Evolutionary conservation across 768 basidiomycete genomes (phyloP), one percentile per base, ranked within the genome.

Genomic region (Pisolithus microcarpus): DNA sequence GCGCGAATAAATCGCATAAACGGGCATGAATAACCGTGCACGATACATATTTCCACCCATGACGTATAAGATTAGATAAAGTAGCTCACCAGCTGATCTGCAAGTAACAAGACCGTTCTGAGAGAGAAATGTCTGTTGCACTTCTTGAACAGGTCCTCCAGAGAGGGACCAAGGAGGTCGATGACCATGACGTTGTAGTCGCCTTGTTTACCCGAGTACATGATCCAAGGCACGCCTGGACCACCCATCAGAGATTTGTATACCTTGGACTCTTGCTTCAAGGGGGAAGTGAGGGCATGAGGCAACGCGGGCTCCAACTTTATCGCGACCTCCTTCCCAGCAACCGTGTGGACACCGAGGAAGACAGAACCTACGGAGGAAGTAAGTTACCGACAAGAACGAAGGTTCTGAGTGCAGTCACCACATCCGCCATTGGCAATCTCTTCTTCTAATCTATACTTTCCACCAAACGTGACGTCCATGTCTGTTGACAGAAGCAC

Each of bases 181-280:
- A 97, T 92, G 63, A 98, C 90, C 78, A 99, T 89, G 60, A 97
- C 93, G 63, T 98, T 97, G 72, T 93, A 97, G 67, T 93, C 84
- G 28, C 87, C 94, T 63, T 94, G 85, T 54, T 81, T 85, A 28
- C 91, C 91, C 5, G 85, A 90, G 82, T 89, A 92, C 75, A 91
- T 84, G 56, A 93, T 87, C 81, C 88, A 92, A 1, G 91, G 91
- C 0, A 94, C 87, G 38, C 91, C 91, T 24, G 85, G 82, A 44
- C 87, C 89, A 39, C 91, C 91, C 77, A 87, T 87, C 54, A 94
- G 79, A 0, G 85, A 84, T 72, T 91, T 91, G 78, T 94, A 94
- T 38, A 93, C 90, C 69, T 88, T 91, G 38, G 85, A 85, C 65
- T 94, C 91, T 61, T 91, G 89, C 65, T 86, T 84, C 57, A 93